Base-by-base conservation (phyloP, 2,329 filamentous ascomycete genomes). In the Cladosporium sp. region DNA sequence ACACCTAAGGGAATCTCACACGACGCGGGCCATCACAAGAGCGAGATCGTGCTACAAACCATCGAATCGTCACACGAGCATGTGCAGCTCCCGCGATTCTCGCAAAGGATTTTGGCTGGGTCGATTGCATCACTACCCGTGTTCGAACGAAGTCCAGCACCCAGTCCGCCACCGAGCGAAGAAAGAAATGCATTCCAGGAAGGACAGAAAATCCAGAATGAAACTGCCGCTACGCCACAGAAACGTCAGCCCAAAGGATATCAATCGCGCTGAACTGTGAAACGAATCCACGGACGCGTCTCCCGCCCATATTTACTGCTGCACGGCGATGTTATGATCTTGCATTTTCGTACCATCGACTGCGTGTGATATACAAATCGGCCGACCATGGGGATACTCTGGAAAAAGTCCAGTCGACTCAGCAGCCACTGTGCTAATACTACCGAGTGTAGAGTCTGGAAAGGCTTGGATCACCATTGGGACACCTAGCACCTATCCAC, bases 101-200 rank as follows among this genome's bases (percentile, higher is more conserved):
- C 40, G n/a, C n/a, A 21, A 46, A 46, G 40, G 8, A 46, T 46
- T 8, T 46, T 46, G n/a, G n/a, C 40, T 21, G 40, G n/a, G 21
- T 21, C n/a, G 5, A 8, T n/a, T 46, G n/a, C n/a, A 5, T 12
- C n/a, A 3, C n/a, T 21, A 23, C 40, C 40, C 29, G 18, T 21
- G 2, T 55, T 62, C 14, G 60, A 62, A 49, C 21, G 60, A n/a
- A 62, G 60, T 21, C 60, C 49, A 29, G 60, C 60, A 26, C 60
- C 60, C 11, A 62, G 60, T 44, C 60, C 60, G 10, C 60, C 49
- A n/a, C n/a, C 31, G 18, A 33, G 37, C 11, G 62, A 49, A 44
- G 40, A 49, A 23, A 26, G 35, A 1, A 49, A 40, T 23, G 23
- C 12, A 14, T 50, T 35, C 21, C 37, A 49, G 21, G 14, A 23